Percentiles rank a stretch among this genome's conserved stretches.
phyloP scores from a whole-genome alignment of 2,329 filamentous ascomycete species.

The Cyphellophora attinorum region DNA sequence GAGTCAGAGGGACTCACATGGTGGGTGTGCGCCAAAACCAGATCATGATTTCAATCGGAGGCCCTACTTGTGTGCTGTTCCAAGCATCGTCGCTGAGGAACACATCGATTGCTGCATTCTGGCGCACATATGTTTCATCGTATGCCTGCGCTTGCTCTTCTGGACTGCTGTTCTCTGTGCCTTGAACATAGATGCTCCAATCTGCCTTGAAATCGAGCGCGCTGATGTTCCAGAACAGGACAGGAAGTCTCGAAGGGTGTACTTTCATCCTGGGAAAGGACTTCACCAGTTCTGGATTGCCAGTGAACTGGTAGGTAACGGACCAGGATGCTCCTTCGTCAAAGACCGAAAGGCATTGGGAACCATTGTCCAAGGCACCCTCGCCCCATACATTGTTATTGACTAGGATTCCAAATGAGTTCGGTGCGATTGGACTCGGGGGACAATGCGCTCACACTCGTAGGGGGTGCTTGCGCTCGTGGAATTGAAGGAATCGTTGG shows the following conservation, averaged over 20 bases:
- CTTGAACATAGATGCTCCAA: conserved; percentile 6
- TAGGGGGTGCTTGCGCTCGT: conserved; percentile 6
- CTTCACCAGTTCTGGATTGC: conserved; percentile 9
- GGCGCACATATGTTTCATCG: conserved; percentile 7
- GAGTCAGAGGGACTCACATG: too few species aligned
- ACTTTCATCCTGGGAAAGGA: conserved; percentile 10
- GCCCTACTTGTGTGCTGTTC: conserved; percentile 6
- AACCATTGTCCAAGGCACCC: conserved; percentile 4
- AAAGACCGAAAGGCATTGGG: conserved; percentile 5
- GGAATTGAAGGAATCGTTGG: conserved; percentile 8
- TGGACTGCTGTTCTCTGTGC: conserved; percentile 4
- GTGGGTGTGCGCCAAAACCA: conserved; percentile 10
- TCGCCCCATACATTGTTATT: conserved; percentile 13
- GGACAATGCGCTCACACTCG: conserved; percentile 4
- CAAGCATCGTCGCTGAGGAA: conserved; percentile 9
- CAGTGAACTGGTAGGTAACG: conserved; percentile 9
- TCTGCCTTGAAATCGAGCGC: conserved; percentile 6
- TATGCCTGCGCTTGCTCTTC: conserved; percentile 5
- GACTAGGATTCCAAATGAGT: conserved; percentile 2
- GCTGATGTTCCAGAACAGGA: conserved; percentile 11
- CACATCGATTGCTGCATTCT: conserved; percentile 10
- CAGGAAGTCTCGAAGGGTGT: conserved; percentile 6
- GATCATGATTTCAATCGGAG: conserved; percentile 13
- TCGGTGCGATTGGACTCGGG: not conserved
- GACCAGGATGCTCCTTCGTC: conserved; percentile 6